Evolutionary conservation across 2,329 filamentous ascomycete genomes (phyloP).

Genomic region (Aspergillus puulaauensis): DNA sequence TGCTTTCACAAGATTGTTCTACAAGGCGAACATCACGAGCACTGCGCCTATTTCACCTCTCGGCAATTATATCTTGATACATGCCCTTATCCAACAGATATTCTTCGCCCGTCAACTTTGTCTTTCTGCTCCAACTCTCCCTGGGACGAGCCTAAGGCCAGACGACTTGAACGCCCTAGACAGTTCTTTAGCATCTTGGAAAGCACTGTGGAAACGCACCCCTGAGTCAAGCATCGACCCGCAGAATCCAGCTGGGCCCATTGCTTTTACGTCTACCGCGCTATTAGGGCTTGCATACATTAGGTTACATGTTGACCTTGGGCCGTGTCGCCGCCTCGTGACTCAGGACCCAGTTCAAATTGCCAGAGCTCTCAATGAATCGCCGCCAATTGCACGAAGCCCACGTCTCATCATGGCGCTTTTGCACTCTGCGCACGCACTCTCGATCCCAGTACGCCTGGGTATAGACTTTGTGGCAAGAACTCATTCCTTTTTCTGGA

Average conservation of each 20-base stretch:
- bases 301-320: conserved; percentile 48
- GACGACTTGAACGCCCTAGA: conserved; percentile 49
- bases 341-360: conserved; percentile 49
- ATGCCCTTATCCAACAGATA: conserved; percentile 56
- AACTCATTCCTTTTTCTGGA: conserved; percentile 57
- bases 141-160: conserved; percentile 42
- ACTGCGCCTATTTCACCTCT: conserved; percentile 48
- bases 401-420: conserved; percentile 51
- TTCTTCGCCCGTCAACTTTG: conserved; percentile 52
- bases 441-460: conserved; percentile 55
- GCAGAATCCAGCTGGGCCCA: conserved; percentile 52
- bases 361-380: conserved; percentile 45
- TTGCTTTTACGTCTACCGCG: conserved; percentile 54
- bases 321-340: conserved; percentile 48
- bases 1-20: conserved; percentile 46
- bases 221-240: conserved; percentile 56
- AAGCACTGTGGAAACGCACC: conserved; percentile 53
- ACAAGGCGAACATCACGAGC: conserved; percentile 36
- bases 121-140: conserved; percentile 44
- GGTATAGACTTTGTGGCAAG: conserved; percentile 55
- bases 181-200: conserved; percentile 51
- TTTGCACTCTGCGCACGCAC: conserved; percentile 54
- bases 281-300: conserved; percentile 50
- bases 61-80: conserved; percentile 56
- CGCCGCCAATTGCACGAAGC: conserved; percentile 44